These are phyloP conservation scores for Pseudogymnoascus verrucosus DNA, from an alignment of 2,329 filamentous ascomycete species.

Conservation along the genomic window DNA sequence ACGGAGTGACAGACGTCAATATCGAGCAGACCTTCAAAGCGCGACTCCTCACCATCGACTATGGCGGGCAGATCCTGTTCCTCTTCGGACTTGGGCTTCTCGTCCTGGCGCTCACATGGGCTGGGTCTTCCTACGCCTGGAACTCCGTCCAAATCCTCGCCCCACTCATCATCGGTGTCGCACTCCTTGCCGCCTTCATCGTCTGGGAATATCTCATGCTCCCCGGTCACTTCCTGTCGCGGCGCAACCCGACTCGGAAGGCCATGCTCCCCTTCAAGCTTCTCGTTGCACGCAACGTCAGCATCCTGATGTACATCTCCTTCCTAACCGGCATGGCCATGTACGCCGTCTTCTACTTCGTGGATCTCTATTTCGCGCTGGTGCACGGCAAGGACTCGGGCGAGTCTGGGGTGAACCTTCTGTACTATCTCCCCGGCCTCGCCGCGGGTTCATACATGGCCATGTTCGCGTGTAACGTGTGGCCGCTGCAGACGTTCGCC, in stretches of 20 bases:
- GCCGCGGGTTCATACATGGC: slow-evolving; percentile 50
- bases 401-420: slow-evolving; percentile 46
- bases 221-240: slow-evolving; percentile 37
- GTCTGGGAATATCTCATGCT: slow-evolving; percentile 38
- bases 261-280: slow-evolving; percentile 58
- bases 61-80: slow-evolving; percentile 49
- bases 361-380: slow-evolving; percentile 59
- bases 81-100: slow-evolving; percentile 30
- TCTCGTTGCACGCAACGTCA: slow-evolving; percentile 48
- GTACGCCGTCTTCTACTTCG: slow-evolving; percentile 57
- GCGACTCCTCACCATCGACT: slow-evolving; percentile 47
- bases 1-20: slow-evolving; percentile 35
- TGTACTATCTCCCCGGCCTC: slow-evolving; percentile 58
- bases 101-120: slow-evolving; percentile 39
- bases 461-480: slow-evolving; percentile 51
- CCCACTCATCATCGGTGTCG: slow-evolving; percentile 31
- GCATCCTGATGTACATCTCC: slow-evolving; percentile 54
- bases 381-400: slow-evolving; percentile 46
- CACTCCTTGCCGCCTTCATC: slow-evolving; percentile 32
- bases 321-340: slow-evolving; percentile 49
- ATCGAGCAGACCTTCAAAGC: slow-evolving; percentile 22
- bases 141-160: slow-evolving; percentile 30
- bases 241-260: slow-evolving; percentile 44
- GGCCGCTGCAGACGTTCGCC: slow-evolving; percentile 53
- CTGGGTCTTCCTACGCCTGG: slow-evolving; percentile 36